A percentile compares a stretch with the other conserved stretches of the same genome.
Conservation (phyloP, 75 land plant genomes). For the Pinus taeda region DNA sequence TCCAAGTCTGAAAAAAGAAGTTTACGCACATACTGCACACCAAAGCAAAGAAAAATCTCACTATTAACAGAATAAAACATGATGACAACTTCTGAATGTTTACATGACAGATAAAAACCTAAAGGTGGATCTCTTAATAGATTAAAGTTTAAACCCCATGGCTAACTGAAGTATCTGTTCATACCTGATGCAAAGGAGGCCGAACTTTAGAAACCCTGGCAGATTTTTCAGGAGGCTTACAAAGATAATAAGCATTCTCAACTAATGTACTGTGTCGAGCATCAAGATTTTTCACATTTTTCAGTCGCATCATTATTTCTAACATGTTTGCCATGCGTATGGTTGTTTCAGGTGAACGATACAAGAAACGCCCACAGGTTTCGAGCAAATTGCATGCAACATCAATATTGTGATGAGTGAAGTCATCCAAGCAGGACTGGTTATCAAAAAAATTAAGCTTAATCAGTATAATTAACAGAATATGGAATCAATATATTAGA, state of each 20-base stretch:
- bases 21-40: constrained; percentile 91
- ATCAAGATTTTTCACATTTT: constrained; percentile 98
- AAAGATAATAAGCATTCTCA: constrained; percentile 97
- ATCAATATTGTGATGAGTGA: constrained; percentile 97
- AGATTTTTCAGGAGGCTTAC: constrained; percentile 98
- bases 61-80: neutral
- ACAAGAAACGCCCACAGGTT: constrained; percentile 95
- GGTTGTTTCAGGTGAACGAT: constrained; percentile 92
- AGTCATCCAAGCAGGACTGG: constrained; percentile 97
- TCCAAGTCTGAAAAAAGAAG: constrained; percentile 91
- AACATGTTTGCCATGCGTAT: constrained; percentile 97
- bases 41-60: neutral
- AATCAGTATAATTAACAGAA: neutral
- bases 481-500: neutral
- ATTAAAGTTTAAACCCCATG: neutral
- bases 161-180: neutral
- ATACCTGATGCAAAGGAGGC: constrained; percentile 95
- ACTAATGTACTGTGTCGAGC: constrained; percentile 96
- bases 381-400: constrained; percentile 99
- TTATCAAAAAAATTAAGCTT: neutral
- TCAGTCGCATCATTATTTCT: constrained; percentile 95
- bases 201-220: constrained; percentile 92
- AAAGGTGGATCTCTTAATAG: neutral
- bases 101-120: too few species aligned
- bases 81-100: neutral